These are phyloP conservation scores for Claviceps digitariae DNA, from an alignment of 2,329 filamentous ascomycete species.

Conservation along the genomic window DNA sequence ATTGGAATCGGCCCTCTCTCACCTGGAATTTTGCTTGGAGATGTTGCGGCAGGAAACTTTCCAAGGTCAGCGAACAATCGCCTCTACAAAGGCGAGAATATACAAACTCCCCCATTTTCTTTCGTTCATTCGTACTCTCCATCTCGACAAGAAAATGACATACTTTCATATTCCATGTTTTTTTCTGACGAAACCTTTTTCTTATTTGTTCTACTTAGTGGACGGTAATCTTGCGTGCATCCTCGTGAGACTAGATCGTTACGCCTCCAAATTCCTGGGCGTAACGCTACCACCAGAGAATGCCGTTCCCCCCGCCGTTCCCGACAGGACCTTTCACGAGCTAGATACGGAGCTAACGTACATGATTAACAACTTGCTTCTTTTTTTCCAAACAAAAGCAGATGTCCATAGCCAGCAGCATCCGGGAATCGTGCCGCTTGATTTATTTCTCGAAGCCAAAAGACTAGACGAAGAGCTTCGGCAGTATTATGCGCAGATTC, in stretches of 20 bases:
- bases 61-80: not conserved
- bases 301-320: not conserved
- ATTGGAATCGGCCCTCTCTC: constrained; percentile 4
- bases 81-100: not conserved
- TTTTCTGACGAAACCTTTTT: not conserved
- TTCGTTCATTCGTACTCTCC: not conserved
- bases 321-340: not conserved
- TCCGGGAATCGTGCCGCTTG: constrained; percentile 1
- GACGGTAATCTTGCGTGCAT: not conserved
- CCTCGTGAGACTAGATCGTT: not conserved
- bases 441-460: constrained; percentile 3
- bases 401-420: constrained; percentile 5
- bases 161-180: not conserved
- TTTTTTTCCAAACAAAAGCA: constrained; percentile 6
- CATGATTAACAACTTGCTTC: constrained; percentile 2
- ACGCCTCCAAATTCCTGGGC: not conserved
- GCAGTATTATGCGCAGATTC: not conserved
- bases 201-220: not conserved
- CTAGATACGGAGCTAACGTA: not conserved
- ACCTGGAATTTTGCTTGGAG: constrained; percentile 3
- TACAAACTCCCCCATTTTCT: not conserved
- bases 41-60: not conserved
- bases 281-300: not conserved
- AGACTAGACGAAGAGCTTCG: constrained; percentile 3
- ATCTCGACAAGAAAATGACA: too few species aligned